Evolutionary conservation across 2,329 filamentous ascomycete species (phyloP).

Genomic region (Stylonectria norvegica): DNA sequence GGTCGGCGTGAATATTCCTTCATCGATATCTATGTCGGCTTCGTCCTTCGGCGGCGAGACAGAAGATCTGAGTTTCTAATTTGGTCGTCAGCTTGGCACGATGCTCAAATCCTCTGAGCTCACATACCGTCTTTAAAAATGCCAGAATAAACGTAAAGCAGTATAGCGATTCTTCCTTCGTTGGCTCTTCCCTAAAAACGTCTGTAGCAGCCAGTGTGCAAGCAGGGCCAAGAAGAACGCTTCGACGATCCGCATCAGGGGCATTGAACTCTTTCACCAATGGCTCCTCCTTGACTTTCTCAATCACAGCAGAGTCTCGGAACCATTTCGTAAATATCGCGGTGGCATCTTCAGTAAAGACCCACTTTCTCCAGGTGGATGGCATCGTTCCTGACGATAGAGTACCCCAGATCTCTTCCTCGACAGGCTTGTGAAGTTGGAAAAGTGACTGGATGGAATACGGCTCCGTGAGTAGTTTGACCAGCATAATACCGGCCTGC

Average conservation of each 20-base stretch:
- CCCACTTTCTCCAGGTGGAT: background rate
- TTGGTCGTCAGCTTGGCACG: background rate
- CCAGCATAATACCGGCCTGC: conserved; percentile 6
- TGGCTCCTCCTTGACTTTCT: conserved; percentile 6
- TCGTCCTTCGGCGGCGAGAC: too few relatives aligned
- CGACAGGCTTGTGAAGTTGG: background rate
- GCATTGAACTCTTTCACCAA: conserved; percentile 5
- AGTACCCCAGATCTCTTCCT: background rate
- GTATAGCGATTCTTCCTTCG: background rate
- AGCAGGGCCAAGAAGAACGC: background rate
- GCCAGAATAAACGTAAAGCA: conserved; percentile 1
- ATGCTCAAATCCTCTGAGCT: too few relatives aligned
- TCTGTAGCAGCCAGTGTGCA: background rate
- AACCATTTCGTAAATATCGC: conserved; percentile 7
- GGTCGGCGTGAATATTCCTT: background rate
- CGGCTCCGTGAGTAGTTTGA: conserved; percentile 9
- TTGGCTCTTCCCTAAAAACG: conserved; percentile 1
- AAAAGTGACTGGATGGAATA: conserved; percentile 5
- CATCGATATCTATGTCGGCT: too few relatives aligned
- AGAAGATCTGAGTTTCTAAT: too few relatives aligned
- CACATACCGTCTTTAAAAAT: conserved; percentile 1
- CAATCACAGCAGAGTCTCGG: conserved; percentile 11
- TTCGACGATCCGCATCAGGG: background rate
- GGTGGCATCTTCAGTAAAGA: background rate
- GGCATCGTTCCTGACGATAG: background rate